Conservation (phyloP, 2,329 filamentous ascomycete species). For the Xylaria sp. region DNA sequence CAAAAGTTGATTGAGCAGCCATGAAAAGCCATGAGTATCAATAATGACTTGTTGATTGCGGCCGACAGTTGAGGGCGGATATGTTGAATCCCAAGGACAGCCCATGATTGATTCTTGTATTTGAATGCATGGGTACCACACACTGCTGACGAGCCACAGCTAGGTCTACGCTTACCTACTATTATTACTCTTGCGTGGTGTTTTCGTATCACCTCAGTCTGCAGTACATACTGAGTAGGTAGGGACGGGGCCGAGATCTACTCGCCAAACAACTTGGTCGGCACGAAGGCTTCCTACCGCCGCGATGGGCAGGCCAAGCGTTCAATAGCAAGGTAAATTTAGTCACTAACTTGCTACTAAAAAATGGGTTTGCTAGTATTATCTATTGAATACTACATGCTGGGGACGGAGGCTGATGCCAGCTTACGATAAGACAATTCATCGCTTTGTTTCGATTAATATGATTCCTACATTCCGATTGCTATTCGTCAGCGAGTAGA, state of each 20-base stretch:
- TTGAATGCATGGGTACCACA: not conserved
- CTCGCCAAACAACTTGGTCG: not conserved
- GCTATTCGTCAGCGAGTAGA: not conserved
- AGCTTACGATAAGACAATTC: not conserved
- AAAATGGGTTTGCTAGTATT: too few species aligned
- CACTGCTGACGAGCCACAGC: not conserved
- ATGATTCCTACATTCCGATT: not conserved
- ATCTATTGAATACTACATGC: not conserved
- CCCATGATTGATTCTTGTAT: not conserved
- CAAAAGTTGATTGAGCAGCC: not conserved
- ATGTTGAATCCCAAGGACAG: not conserved
- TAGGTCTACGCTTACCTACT: slow-evolving; percentile 1
- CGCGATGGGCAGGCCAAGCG: not conserved
- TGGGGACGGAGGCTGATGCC: not conserved
- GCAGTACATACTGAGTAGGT: not conserved
- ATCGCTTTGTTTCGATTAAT: not conserved
- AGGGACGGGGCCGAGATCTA: not conserved
- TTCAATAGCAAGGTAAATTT: not conserved
- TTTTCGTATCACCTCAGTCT: not conserved
- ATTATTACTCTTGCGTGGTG: not conserved
- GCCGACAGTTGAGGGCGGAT: not conserved
- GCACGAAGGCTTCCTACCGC: not conserved
- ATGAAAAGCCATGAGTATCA: not conserved
- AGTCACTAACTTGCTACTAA: not conserved
- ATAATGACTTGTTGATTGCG: not conserved